Evolutionary conservation across 1,139 yeast species (phyloP).

Genomic region (Torulaspora globosa): DNA sequence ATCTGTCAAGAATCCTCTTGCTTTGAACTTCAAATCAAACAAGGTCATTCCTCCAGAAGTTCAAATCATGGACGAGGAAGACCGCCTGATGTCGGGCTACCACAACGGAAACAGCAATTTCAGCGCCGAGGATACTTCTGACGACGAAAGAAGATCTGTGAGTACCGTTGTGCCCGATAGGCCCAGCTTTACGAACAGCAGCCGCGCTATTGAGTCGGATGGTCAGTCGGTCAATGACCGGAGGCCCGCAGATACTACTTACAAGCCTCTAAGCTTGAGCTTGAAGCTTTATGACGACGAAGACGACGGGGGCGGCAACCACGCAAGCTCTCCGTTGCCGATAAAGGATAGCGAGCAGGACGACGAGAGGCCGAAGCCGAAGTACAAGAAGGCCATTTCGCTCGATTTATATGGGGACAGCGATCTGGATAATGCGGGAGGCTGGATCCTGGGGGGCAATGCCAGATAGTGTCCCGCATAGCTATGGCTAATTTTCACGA

Average conservation of each 20-base stretch:
- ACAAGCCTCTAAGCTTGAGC: slow-evolving; percentile 12
- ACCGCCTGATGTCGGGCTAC: slow-evolving; percentile 30
- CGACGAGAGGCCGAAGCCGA: slow-evolving; percentile 16
- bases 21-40: slow-evolving; percentile 24
- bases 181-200: slow-evolving; percentile 1
- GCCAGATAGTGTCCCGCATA: slow-evolving; percentile 11
- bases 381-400: slow-evolving; percentile 29
- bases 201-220: slow-evolving; percentile 6
- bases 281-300: slow-evolving; percentile 25
- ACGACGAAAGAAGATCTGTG: slow-evolving; percentile 16
- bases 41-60: slow-evolving; percentile 17
- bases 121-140: slow-evolving; percentile 17
- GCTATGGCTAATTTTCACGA: background rate
- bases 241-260: slow-evolving; percentile 3
- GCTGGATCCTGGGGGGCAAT: slow-evolving; percentile 34
- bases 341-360: slow-evolving; percentile 9
- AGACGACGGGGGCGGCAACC: slow-evolving; percentile 1
- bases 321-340: background rate
- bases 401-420: slow-evolving; percentile 32
- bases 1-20: slow-evolving; percentile 23
- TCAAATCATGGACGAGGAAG: slow-evolving; percentile 30
- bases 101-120: slow-evolving; percentile 12
- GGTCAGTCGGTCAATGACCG: slow-evolving; percentile 3
- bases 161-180: slow-evolving; percentile 14
- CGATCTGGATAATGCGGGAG: slow-evolving; percentile 25